Base-by-base conservation (phyloP, 2,329 filamentous ascomycete species). In the Coniochaeta sp. region DNA sequence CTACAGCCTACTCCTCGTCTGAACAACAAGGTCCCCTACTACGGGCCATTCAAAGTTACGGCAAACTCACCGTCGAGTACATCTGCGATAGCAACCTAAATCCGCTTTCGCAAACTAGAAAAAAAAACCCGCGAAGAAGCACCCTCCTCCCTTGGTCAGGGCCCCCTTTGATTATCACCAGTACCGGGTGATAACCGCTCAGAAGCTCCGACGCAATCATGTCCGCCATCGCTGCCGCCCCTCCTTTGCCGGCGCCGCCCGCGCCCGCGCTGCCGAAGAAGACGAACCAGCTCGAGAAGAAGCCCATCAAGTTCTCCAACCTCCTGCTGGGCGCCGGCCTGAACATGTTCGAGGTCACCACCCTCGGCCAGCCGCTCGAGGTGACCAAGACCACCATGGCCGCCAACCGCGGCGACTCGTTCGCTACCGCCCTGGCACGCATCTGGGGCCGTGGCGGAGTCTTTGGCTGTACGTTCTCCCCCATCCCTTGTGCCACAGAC, bases 311-410 rank as follows among this genome's bases (percentile, higher is more conserved):
- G 84, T 97, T 97, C 82, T 96, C 91, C 79, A 99, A 99, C 78
- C 74, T 99, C 82, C 79, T 99, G 66, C 83, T 96, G 65, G 91
- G 91, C 67, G 89, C 89, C 68, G 89, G 91, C 63, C 82, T 96
- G 75, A 96, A 96, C 81, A 77, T 96, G 82, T 96, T 96, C 72
- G 91, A 96, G 84, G 78, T 87, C 67, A 82, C 77, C 58, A 79
- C 78, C 53, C 71, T 79, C 59, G 75, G 76, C 60, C 79, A 95
- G 82, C 94, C 94, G 61, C 82, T 99, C 71, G 94, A 99, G 81
- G 94, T 99, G 74, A 82, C 89, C 79, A 99, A 99, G 88, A 99
- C 94, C 67, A 97, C 94, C 72, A 97, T 99, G 90, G 94, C 94
- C 66, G 94, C 94, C 62, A 94, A 99, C 77, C 86, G 94, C 73